phyloP scores from a whole-genome alignment of 1,284 basidiomycete genomes.

The Rhizoctonia solani region DNA sequence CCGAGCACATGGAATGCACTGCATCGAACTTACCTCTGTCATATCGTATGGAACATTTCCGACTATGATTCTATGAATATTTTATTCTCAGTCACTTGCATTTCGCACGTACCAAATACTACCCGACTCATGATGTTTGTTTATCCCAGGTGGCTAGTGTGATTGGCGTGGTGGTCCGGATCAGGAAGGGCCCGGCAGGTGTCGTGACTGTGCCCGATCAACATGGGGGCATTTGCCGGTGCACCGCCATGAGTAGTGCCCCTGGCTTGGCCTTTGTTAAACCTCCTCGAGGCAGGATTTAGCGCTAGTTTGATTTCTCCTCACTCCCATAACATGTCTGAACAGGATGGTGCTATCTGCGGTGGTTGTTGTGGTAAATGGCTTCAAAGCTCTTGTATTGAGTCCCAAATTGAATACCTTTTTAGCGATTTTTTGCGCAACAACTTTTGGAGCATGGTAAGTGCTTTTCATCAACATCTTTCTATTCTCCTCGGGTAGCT shows the following conservation, averaged over 20 bases:
- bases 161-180: neutral
- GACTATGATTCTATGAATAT: slow-evolving; percentile 51
- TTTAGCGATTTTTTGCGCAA: neutral
- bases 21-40: slow-evolving; percentile 60
- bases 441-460: neutral
- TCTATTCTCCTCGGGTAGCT: neutral
- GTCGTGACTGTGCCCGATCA: neutral
- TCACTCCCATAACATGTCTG: no score
- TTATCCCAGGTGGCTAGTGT: neutral
- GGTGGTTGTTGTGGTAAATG: neutral
- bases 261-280: no score
- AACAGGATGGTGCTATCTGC: no score
- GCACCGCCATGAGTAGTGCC: no score
- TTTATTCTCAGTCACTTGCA: neutral
- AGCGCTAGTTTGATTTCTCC: no score
- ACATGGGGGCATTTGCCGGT: neutral
- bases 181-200: no score
- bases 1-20: neutral
- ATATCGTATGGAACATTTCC: slow-evolving; percentile 87
- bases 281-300: no score
- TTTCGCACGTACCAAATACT: slow-evolving; percentile 36
- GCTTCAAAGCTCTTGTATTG: no score
- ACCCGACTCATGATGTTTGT: slow-evolving; percentile 37
- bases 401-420: no score
- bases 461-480: neutral